Percentiles rank a stretch among this genome's conserved stretches.
Conservation (phyloP, 1,139 yeast genomes). For the Saccharomyces pastorianus region DNA sequence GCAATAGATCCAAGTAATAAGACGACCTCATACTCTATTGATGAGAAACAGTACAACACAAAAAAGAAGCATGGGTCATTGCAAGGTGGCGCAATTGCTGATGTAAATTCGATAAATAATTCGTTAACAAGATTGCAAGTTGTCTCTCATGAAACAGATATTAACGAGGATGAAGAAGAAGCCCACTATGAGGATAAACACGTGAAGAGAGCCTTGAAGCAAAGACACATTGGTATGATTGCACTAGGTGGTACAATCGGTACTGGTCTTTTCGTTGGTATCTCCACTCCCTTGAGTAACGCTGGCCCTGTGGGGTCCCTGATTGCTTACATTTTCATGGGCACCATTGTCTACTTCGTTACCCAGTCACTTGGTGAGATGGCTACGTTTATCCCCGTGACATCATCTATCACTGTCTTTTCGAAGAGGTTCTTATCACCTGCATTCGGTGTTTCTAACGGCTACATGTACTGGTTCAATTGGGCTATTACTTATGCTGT, state of each 20-base stretch:
- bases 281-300: conserved; percentile 40
- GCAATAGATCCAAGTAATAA: conserved; percentile 1
- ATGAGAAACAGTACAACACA: background rate
- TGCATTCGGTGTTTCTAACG: conserved; percentile 71
- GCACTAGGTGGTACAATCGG: conserved; percentile 69
- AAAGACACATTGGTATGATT: conserved; percentile 57
- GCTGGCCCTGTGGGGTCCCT: conserved; percentile 65
- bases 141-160: conserved; percentile 5
- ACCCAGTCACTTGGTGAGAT: conserved; percentile 71
- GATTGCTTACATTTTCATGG: conserved; percentile 59
- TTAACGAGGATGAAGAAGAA: conserved; percentile 20
- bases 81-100: background rate
- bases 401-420: conserved; percentile 58
- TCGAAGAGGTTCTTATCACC: conserved; percentile 58
- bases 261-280: conserved; percentile 57
- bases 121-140: conserved; percentile 6
- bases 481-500: conserved; percentile 83
- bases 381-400: conserved; percentile 68
- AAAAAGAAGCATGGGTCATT: background rate
- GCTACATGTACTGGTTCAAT: conserved; percentile 79
- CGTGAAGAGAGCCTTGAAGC: conserved; percentile 45
- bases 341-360: conserved; percentile 54
- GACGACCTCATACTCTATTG: background rate
- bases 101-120: conserved; percentile 9
- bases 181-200: conserved; percentile 34